Percentiles rank a stretch among this genome's conserved stretches.
Evolutionary conservation across 345 rosid species (phyloP).

Genomic region (Lumnitzera racemosa): DNA sequence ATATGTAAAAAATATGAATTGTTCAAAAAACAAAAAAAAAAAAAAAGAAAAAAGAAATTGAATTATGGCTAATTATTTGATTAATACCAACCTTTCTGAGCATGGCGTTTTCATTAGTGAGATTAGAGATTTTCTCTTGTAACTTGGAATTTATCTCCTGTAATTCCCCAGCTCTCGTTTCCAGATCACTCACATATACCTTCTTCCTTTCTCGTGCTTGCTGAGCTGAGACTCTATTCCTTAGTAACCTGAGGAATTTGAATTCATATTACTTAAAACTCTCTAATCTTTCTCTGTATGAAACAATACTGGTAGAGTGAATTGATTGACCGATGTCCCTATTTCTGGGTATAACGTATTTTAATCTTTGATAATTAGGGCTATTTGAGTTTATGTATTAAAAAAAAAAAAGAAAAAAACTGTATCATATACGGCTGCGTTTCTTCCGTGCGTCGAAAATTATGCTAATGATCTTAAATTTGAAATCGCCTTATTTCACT

Average conservation of each 20-base stretch:
- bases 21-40: not conserved
- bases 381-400: too few species aligned
- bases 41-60: not conserved
- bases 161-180: conserved; percentile 43
- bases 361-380: too few species aligned
- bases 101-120: conserved; percentile 61
- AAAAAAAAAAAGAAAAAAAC: too few species aligned
- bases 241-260: conserved; percentile 32
- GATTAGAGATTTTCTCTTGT: conserved; percentile 59
- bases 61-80: not conserved
- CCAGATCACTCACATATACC: conserved; percentile 56
- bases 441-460: too few species aligned
- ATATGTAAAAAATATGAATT: not conserved
- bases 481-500: too few species aligned
- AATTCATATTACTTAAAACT: too few species aligned
- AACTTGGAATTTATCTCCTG: conserved; percentile 47
- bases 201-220: conserved; percentile 87
- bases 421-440: too few species aligned
- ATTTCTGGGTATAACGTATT: too few species aligned
- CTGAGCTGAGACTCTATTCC: conserved; percentile 80
- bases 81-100: conserved; percentile 41
- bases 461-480: too few species aligned
- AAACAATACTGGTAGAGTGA: too few species aligned
- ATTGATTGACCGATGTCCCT: too few species aligned
- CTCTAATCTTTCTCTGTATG: too few species aligned